Base-by-base conservation (phyloP, 495 filamentous ascomycete species). In the Aspergillus sclerotioniger region DNA sequence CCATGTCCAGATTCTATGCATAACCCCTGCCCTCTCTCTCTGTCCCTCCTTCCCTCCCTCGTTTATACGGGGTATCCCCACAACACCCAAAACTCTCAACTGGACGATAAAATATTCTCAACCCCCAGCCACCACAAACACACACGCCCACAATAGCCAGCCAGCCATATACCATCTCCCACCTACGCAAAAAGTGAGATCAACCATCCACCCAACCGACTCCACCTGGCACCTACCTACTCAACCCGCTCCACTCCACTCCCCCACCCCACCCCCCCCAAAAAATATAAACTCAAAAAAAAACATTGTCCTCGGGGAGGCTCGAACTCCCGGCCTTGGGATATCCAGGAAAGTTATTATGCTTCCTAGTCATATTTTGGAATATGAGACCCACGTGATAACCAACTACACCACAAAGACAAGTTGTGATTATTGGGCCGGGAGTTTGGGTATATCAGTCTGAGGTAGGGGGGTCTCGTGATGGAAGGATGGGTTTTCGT, bases 371-470 rank as follows among this genome's bases (percentile, higher is more conserved):
- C 37, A 41, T 41, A 41, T 41, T 9, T 1, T 41, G 37, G 15
- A n/a, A 41, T 41, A 41, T 41, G 37, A 41, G 37, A 41, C 37
- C 37, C 37, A 41, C 37, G 37, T 41, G 37, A 41, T 41, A 41
- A 41, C 37, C 37, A 41, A 41, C 37, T 41, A 41, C 37, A 41
- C 37, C 37, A 41, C n/a, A n/a, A 41, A 41, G 37, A 41, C 37
- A 5, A 15, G 37, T 41, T 41, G 13, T 15, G 13, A n/a, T 7
- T 15, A 41, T 15, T 15, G 5, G 10, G 37, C 8, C 8, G 5
- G 13, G 9, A 39, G 1, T 41, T 13, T 41, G 13, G 37, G 5
- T 6, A 6, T 41, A 41, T 41, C 6, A 33, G 31, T 10, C 31
- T 6, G 31, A 33, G n/a, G n/a, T n/a, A n/a, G n/a, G n/a, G n/a